Base-by-base conservation (phyloP, 306 rosid genomes). In the Quercus alba region DNA sequence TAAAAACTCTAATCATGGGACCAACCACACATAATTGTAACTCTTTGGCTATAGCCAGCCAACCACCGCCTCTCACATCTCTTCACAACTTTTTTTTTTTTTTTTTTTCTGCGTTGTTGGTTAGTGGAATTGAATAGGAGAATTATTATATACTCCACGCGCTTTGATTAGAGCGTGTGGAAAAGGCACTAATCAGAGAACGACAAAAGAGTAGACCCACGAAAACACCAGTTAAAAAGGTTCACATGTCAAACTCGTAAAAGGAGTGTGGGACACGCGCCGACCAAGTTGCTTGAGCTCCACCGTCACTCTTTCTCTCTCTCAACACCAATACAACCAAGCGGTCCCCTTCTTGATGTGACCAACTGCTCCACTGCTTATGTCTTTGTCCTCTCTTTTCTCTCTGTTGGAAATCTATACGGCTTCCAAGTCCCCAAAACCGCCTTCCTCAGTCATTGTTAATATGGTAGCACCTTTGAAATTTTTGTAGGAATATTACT, bases 361-460 rank as follows among this genome's bases (percentile, higher is more conserved):
- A 87, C 88, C 91, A 86, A 90, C 89, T 83, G 80, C 89, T 84
- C 81, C 90, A 75, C 83, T 73, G 85, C 85, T 6, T 58, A 66
- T 87, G 54, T 81, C 80, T 4, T 17, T 21, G 55, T 19, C 46
- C 41, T 57, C 64, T 62, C 52, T 55, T 70, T 26, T 63, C 41
- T 17, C 46, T 76, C 35, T 73, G 20, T 49, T 76, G 44, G 76
- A 70, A 80, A 62, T 81, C 69, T 19, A 78, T 77, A 56, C 77
- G 71, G 52, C 49, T 61, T 54, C 78, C 75, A 63, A 18, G 38
- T 63, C 61, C 82, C 76, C 79, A 73, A 64, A n/a, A 28, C 64
- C 71, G 14, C 19, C 54, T n/a, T 4, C 52, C 51, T 18, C 28
- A 6, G n/a, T n/a, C 77, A 4, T 9, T 54, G 10, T 63, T 26